Conservation (phyloP, 805 yeast species). For the Metschnikowia orientalis region DNA sequence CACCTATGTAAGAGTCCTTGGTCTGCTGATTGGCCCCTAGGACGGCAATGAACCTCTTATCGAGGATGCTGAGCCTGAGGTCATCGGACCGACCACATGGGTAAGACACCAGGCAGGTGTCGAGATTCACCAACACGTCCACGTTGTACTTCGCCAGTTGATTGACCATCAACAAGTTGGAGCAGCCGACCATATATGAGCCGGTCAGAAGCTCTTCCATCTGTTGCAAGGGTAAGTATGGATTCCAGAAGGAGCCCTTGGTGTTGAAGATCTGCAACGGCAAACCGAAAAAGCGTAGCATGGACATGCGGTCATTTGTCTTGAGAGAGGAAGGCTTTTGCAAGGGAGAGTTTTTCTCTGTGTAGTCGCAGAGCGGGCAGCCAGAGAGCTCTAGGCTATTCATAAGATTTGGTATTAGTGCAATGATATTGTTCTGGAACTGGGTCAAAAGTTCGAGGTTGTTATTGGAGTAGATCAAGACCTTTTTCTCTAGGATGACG, state of each 20-base stretch:
- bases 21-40: constrained; percentile 41
- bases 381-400: constrained; percentile 73
- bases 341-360: constrained; percentile 45
- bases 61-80: constrained; percentile 39
- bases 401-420: constrained; percentile 77
- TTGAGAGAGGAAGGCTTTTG: constrained; percentile 61
- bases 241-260: constrained; percentile 82
- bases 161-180: constrained; percentile 74
- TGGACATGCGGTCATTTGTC: constrained; percentile 73
- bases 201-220: constrained; percentile 66
- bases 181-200: constrained; percentile 77
- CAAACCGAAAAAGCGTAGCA: constrained; percentile 76
- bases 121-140: constrained; percentile 72
- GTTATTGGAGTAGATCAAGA: constrained; percentile 69
- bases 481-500: constrained; percentile 65
- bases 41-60: constrained; percentile 69
- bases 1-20: constrained; percentile 33
- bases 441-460: constrained; percentile 78
- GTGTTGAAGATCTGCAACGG: constrained; percentile 81
- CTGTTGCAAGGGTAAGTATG: constrained; percentile 93
- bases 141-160: constrained; percentile 54
- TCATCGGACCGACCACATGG: constrained; percentile 33
- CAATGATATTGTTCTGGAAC: constrained; percentile 76
- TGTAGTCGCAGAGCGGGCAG: constrained; percentile 61
- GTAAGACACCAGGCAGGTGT: constrained; percentile 48